phyloP scores from a whole-genome alignment of 192 early-diverging fungal genomes.

The Podila epigama region DNA sequence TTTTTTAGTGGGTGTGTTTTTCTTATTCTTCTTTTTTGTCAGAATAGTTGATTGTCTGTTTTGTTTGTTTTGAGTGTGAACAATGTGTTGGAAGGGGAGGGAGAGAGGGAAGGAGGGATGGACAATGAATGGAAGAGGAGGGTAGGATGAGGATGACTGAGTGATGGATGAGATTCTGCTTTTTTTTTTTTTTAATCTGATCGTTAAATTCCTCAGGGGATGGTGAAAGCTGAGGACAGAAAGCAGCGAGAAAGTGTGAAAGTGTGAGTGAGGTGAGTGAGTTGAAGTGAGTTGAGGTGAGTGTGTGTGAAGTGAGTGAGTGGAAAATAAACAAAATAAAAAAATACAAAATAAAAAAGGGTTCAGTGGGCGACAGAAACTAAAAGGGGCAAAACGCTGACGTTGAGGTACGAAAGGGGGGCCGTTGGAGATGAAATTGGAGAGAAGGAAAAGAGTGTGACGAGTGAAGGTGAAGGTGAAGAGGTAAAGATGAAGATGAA shows the following conservation, averaged over 20 bases:
- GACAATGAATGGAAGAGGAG: background rate
- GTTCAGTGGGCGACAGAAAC: no score
- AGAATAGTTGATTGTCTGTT: background rate
- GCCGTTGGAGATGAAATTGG: constrained; percentile 1
- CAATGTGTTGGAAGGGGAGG: no score
- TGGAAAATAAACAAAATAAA: no score
- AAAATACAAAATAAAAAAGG: no score
- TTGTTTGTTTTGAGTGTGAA: background rate
- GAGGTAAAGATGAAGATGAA: background rate
- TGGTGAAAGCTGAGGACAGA: no score
- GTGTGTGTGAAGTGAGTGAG: no score
- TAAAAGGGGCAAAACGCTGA: background rate
- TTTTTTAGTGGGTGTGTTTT: background rate
- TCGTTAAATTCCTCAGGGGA: no score
- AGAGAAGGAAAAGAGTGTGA: background rate
- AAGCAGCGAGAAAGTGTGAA: no score
- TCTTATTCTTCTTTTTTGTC: background rate
- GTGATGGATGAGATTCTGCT: no score
- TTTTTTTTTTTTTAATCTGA: background rate
- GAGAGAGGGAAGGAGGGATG: background rate
- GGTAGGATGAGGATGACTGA: no score
- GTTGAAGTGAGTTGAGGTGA: no score
- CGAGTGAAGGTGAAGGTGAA: background rate
- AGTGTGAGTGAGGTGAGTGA: no score
- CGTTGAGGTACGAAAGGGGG: background rate